Base-by-base conservation (phyloP, 129 eudicot genomes). In the Flaveria brownii region DNA sequence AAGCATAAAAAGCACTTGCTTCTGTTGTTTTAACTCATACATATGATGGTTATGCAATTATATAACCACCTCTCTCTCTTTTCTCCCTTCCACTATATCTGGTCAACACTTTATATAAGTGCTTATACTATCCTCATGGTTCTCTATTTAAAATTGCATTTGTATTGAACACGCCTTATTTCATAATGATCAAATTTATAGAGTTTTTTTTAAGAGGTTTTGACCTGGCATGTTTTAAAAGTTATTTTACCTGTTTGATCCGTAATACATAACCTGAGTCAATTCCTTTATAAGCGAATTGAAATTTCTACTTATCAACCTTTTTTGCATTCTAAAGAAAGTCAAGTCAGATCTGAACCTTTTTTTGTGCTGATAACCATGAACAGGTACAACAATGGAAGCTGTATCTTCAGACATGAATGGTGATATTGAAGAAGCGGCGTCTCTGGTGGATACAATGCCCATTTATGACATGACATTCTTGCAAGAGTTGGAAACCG, bases 401-500 rank as follows among this genome's bases (percentile, higher is more conserved):
- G 81, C 61, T n/a, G 61, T 16, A 9, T 54, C 59, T 26, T 74
- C 70, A 67, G 76, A 23, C 28, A 2, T 52, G 65, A 36, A 52
- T 41, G 25, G 69, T 59, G 56, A 57, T 41, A 68, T 54, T 33
- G 43, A 68, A 16, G 75, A 67, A 67, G 17, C 51, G 2, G 54
- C 39, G 12, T 0, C 33, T 50, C 61, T 7, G 33, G 36, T 77
- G 49, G 70, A 57, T 78, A 60, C 25, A 49, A 67, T 46, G 41
- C 63, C 77, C 4, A 49, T 77, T 42, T 50, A 77, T 42, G 33
- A 14, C 59, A 77, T 33, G 11, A 9, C 30, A n/a, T 61, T 70
- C 25, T 78, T 70, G 71, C 77, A 70, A 70, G 71, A 46, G 17
- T 10, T 49, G 45, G 50, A 78, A 33, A 30, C 64, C 28, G 64